Evolutionary conservation across 371 early-diverging fungal species (phyloP).

Genomic region (Thermomucor indicae-seudaticae): DNA sequence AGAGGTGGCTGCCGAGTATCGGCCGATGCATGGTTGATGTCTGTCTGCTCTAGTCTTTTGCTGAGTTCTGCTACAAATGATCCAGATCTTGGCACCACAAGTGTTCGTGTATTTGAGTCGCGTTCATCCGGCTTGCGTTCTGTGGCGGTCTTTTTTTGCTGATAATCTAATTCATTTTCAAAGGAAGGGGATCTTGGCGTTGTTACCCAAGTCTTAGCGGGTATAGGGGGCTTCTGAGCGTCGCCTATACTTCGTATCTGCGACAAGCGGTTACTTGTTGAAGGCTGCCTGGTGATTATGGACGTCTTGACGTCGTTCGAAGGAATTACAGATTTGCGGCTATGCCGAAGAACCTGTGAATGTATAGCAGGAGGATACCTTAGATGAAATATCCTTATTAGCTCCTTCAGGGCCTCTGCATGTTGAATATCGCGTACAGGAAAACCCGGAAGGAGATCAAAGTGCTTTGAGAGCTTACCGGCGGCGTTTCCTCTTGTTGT

Average conservation of each 20-base stretch:
- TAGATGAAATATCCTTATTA: not conserved
- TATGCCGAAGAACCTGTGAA: not conserved
- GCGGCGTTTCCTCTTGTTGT: not conserved
- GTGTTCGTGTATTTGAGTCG: too few relatives aligned
- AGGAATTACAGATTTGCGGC: not conserved
- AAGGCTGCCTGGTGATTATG: not conserved
- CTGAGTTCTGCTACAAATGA: conserved; percentile 33
- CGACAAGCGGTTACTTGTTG: not conserved
- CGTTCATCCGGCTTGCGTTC: too few relatives aligned
- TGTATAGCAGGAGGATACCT: not conserved
- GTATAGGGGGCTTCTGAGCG: conserved; percentile 5
- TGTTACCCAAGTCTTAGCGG: conserved; percentile 1
- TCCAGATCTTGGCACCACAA: conserved; percentile 17
- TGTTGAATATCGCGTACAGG: too few relatives aligned
- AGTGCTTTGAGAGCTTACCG: not conserved
- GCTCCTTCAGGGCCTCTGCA: too few relatives aligned
- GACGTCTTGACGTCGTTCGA: not conserved
- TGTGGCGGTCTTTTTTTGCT: conserved; percentile 1
- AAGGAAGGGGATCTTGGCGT: conserved; percentile 6
- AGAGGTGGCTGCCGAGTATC: conserved; percentile 4
- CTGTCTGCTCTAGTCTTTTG: conserved; percentile 24
- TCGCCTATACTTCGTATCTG: too few relatives aligned
- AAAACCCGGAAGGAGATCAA: not conserved
- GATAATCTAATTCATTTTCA: not conserved
- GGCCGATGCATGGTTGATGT: conserved; percentile 8